A percentile compares a stretch with the other conserved stretches of the same genome.
Conservation (phyloP, 208 protist species). For the Spongospora subterranea region DNA sequence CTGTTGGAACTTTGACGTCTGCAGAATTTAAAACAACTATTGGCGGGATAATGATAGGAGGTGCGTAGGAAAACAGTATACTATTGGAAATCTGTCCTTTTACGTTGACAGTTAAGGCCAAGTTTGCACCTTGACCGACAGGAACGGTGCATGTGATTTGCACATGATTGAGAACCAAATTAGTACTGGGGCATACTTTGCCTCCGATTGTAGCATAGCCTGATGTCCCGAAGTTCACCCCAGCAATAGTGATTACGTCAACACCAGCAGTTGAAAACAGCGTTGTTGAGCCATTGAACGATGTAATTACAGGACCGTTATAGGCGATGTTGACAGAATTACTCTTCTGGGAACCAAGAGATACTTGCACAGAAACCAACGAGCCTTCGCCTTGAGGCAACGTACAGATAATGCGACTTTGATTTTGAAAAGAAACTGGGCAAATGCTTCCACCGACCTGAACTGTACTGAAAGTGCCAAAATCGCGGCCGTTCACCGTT, state of each 20-base stretch:
- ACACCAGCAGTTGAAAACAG: not conserved
- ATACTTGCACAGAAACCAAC: not conserved
- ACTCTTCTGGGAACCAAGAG: conserved; percentile 6
- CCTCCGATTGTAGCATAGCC: conserved; percentile 14
- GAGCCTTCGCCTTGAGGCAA: conserved; percentile 15
- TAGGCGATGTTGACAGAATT: not conserved
- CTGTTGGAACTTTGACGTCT: not conserved
- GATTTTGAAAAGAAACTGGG: not conserved
- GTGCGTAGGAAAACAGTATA: not conserved
- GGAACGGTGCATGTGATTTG: conserved; percentile 32
- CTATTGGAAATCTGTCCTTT: not conserved
- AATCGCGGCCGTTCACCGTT: conserved; percentile 13
- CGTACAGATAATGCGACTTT: not conserved
- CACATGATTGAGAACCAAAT: not conserved
- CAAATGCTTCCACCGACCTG: not conserved
- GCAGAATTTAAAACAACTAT: not conserved
- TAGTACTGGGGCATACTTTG: not conserved
- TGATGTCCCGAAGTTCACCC: conserved; percentile 17
- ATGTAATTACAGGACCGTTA: conserved; percentile 8
- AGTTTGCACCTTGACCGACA: not conserved
- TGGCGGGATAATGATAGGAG: not conserved
- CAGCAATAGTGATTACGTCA: not conserved
- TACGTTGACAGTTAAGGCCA: conserved; percentile 25
- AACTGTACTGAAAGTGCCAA: not conserved
- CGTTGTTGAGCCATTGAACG: not conserved